Evolutionary conservation across 768 basidiomycete species (phyloP).

Genomic region (Calocera cornea): DNA sequence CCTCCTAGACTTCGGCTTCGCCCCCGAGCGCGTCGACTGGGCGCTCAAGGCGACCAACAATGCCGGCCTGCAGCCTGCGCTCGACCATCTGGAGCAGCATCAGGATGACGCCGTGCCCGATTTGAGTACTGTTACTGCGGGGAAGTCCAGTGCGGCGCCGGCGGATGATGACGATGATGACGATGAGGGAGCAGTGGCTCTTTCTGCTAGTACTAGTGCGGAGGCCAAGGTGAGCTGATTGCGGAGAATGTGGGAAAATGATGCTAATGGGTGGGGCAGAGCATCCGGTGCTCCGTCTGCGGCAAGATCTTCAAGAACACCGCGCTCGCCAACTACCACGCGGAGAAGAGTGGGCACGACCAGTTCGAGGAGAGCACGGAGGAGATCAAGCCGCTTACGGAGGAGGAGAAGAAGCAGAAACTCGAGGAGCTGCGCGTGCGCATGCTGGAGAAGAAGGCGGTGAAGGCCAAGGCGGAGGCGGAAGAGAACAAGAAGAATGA

Average conservation of each 20-base stretch:
- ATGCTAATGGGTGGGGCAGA: constrained; percentile 37
- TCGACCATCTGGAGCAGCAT: constrained; percentile 80
- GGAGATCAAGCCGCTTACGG: constrained; percentile 91
- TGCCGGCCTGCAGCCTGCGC: constrained; percentile 76
- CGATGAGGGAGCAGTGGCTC: constrained; percentile 45
- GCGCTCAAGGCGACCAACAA: constrained; percentile 72
- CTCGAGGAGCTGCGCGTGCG: constrained; percentile 65
- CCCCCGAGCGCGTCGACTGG: constrained; percentile 75
- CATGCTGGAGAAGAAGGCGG: constrained; percentile 66
- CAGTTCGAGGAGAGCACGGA: constrained; percentile 93
- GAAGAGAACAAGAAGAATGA: constrained; percentile 65
- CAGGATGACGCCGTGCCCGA: constrained; percentile 64
- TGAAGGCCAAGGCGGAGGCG: constrained; percentile 57
- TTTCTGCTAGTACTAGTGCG: constrained; percentile 26
- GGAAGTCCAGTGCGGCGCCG: constrained; percentile 20
- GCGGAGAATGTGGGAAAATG: neutral
- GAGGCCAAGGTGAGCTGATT: constrained; percentile 48
- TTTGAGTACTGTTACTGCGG: constrained; percentile 29
- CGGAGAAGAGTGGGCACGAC: constrained; percentile 88
- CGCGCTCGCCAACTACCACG: constrained; percentile 81
- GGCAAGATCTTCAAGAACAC: constrained; percentile 77
- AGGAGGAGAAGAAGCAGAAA: constrained; percentile 79
- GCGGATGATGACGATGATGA: constrained; percentile 35
- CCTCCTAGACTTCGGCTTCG: constrained; percentile 78
- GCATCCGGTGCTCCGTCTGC: constrained; percentile 73